Evolutionary conservation across 2,329 filamentous ascomycete species (phyloP), one percentile per base, ranked within the genome.

Genomic region (Paracoccidioides brasiliensis): DNA sequence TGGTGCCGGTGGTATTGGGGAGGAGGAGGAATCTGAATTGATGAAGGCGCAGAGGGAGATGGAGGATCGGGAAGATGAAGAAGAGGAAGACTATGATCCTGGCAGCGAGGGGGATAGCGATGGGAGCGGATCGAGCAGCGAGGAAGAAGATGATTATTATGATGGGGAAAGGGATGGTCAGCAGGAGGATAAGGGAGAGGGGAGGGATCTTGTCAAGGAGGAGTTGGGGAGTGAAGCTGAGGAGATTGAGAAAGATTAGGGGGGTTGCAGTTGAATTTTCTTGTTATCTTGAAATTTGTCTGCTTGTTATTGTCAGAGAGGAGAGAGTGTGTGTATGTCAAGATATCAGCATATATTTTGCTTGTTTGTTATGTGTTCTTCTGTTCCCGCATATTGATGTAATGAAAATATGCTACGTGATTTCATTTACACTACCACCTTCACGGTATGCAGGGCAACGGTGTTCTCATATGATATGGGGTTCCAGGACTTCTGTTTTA

Each of bases 11-110:
- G 68, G 61, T 56, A 37, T 51, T 2, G 60, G 50, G 41, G 61
- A 75, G 56, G 79, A 80, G 45, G 78, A 79, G 61, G 74, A 78
- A 57, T 82, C 82, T 50, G 77, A 78, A 62, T 63, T 84, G 52
- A 75, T 81, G 63, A 78, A 80, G 64, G 77, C 79, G 30, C 77
- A 80, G 51, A 80, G 78, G 56, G 73, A 76, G 62, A 70, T 78
- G n/a, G 74, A 75, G 53, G 67, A 73, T 55, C 71, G 76, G 59
- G 66, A 74, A 60, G 73, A 76, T 45, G 72, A 76, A 57, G 72
- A 74, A 22, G 75, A 76, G 56, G 75, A 77, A 56, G 75, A 77
- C 57, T 78, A 76, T 58, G 73, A 78, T 58, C 75, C 75, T 4
- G 74, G 74, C n/a, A 76, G 71, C 59, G 74, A 75, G 0, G 72